Percentiles rank a stretch among this genome's conserved stretches.
These are phyloP conservation scores for Aureobasidium zeae DNA, from an alignment of 2,329 filamentous ascomycete species.

Conservation along the genomic window DNA sequence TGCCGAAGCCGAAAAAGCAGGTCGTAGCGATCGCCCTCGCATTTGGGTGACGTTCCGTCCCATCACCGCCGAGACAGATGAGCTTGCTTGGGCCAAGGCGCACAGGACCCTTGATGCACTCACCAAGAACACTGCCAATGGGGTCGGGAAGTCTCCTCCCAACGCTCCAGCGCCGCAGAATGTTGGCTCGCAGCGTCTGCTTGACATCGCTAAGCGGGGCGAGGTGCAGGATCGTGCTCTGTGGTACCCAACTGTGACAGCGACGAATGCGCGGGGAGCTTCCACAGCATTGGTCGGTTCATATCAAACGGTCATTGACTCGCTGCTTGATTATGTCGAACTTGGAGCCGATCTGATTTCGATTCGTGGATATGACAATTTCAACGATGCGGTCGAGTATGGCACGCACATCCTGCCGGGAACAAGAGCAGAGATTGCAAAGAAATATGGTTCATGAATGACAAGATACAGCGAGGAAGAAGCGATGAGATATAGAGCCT, in stretches of 20 bases:
- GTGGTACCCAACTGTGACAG: slow-evolving; percentile 56
- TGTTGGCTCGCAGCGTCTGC: slow-evolving; percentile 48
- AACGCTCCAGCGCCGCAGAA: slow-evolving; percentile 41
- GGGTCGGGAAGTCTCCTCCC: slow-evolving; percentile 23
- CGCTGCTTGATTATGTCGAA: slow-evolving; percentile 49
- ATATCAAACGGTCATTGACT: slow-evolving; percentile 44
- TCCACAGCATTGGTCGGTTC: slow-evolving; percentile 52
- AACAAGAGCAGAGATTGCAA: slow-evolving; percentile 33
- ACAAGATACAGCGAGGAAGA: neutral
- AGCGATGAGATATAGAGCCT: too few species aligned
- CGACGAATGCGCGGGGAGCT: slow-evolving; percentile 50
- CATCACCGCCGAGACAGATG: slow-evolving; percentile 52
- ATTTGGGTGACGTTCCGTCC: slow-evolving; percentile 59
- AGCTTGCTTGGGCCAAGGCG: slow-evolving; percentile 53
- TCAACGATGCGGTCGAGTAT: slow-evolving; percentile 52
- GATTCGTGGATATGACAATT: slow-evolving; percentile 53
- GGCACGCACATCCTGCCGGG: slow-evolving; percentile 46
- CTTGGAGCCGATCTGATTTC: slow-evolving; percentile 49
- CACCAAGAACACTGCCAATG: slow-evolving; percentile 32
- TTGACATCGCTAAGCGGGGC: slow-evolving; percentile 47
- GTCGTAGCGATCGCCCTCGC: slow-evolving; percentile 45
- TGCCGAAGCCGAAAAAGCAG: slow-evolving; percentile 49
- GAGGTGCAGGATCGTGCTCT: slow-evolving; percentile 53
- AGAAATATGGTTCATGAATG: neutral
- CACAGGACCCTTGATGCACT: slow-evolving; percentile 47